phyloP scores from a whole-genome alignment of 208 protist species.

The Angomonas deanei region DNA sequence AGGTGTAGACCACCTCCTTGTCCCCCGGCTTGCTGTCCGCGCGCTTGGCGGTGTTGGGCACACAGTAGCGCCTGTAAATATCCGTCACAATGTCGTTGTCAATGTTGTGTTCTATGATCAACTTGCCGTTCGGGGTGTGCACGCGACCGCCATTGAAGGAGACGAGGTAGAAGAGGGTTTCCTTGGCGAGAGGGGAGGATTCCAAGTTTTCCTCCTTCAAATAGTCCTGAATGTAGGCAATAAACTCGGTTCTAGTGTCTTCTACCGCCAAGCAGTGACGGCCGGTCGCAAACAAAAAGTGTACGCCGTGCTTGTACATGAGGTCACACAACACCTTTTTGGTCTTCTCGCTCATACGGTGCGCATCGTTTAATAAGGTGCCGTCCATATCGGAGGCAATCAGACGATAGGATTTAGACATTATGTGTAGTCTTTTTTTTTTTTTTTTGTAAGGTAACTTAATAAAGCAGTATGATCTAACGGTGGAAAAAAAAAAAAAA shows the following conservation, averaged over 20 bases:
- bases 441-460: not conserved
- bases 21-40: not conserved
- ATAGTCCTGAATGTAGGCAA: slow-evolving; percentile 18
- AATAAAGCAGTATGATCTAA: not conserved
- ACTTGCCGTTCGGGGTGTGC: slow-evolving; percentile 34
- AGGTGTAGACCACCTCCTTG: slow-evolving; percentile 16
- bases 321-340: slow-evolving; percentile 48
- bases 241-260: slow-evolving; percentile 12
- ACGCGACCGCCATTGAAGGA: slow-evolving; percentile 64
- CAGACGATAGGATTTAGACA: slow-evolving; percentile 20
- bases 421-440: not conserved
- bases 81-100: slow-evolving; percentile 30
- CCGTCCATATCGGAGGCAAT: slow-evolving; percentile 70
- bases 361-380: slow-evolving; percentile 35
- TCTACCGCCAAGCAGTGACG: slow-evolving; percentile 36
- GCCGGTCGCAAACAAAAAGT: slow-evolving; percentile 54
- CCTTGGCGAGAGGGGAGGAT: not conserved
- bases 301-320: slow-evolving; percentile 15
- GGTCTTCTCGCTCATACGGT: slow-evolving; percentile 29
- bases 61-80: slow-evolving; percentile 35
- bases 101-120: slow-evolving; percentile 41
- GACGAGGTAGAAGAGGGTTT: slow-evolving; percentile 45
- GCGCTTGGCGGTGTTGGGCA: slow-evolving; percentile 23
- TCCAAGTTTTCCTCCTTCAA: slow-evolving; percentile 8
- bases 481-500: slow-evolving; percentile 6